Conservation (phyloP, 345 rosid genomes). For the Brassica incana region DNA sequence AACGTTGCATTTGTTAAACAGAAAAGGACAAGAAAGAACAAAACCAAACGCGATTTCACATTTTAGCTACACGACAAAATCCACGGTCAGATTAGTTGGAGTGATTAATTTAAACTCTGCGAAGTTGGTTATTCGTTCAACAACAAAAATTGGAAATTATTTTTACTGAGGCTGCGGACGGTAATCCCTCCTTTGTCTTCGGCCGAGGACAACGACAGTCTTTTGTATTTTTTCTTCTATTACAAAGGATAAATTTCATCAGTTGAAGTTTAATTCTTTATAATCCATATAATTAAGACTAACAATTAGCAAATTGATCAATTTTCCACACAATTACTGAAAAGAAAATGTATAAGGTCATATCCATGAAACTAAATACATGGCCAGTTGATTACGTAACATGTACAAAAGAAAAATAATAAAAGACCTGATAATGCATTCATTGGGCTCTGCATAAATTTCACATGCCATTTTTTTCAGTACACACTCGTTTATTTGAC, state of each 20-base stretch:
- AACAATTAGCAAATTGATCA: neutral
- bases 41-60: conserved; percentile 28
- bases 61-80: conserved; percentile 52
- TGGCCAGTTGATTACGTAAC: conserved; percentile 34
- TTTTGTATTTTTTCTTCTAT: neutral
- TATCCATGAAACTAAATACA: neutral
- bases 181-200: conserved; percentile 18
- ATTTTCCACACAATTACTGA: neutral
- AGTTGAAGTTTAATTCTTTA: too few species aligned
- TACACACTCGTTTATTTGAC: neutral
- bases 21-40: conserved; percentile 14
- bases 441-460: conserved; percentile 33
- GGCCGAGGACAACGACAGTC: neutral
- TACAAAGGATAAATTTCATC: too few species aligned
- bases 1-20: conserved; percentile 19
- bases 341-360: neutral
- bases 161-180: neutral
- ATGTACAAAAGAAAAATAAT: conserved; percentile 14
- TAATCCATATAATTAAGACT: neutral
- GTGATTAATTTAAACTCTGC: neutral
- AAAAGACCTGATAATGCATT: conserved; percentile 25
- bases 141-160: conserved; percentile 1
- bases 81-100: neutral
- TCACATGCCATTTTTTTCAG: conserved; percentile 29
- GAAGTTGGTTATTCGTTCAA: conserved; percentile 4